Percentiles rank a stretch among this genome's conserved stretches.
phyloP scores from a whole-genome alignment of 768 basidiomycete genomes.

The Collybia mongolica region DNA sequence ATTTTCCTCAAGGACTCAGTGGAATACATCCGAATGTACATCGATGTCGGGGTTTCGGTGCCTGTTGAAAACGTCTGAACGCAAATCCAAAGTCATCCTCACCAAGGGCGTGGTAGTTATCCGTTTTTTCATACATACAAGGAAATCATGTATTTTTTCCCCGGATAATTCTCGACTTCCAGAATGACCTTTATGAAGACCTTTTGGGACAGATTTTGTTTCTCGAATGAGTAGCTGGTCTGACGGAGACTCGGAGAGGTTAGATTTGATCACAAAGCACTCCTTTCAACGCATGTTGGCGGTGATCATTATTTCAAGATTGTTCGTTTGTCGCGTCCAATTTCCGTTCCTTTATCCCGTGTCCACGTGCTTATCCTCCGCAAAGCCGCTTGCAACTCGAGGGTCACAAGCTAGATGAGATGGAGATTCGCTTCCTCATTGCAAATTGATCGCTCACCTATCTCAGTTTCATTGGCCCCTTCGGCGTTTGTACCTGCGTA shows the following conservation, averaged over 20 bases:
- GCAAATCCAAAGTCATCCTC: background rate
- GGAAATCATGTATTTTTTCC: background rate
- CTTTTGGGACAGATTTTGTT: background rate
- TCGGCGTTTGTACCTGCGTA: too few species aligned
- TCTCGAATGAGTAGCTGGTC: background rate
- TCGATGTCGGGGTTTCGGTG: slow-evolving; percentile 10
- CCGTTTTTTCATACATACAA: background rate
- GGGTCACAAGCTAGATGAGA: slow-evolving; percentile 4
- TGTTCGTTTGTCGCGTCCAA: background rate
- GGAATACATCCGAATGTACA: slow-evolving; percentile 54
- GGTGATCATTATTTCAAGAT: background rate
- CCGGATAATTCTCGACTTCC: background rate
- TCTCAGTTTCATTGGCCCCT: too few species aligned
- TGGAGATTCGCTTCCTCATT: too few species aligned
- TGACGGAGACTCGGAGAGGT: background rate
- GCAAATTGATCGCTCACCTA: too few species aligned
- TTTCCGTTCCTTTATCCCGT: background rate
- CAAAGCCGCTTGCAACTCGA: background rate
- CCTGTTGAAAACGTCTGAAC: slow-evolving; percentile 1
- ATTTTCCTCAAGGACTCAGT: slow-evolving; percentile 53
- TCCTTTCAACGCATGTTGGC: background rate
- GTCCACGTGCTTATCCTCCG: background rate
- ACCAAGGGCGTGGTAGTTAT: background rate
- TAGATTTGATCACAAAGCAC: background rate
- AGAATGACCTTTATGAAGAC: background rate